Conservation (phyloP, 75 land plant species). For the Pinus taeda region DNA sequence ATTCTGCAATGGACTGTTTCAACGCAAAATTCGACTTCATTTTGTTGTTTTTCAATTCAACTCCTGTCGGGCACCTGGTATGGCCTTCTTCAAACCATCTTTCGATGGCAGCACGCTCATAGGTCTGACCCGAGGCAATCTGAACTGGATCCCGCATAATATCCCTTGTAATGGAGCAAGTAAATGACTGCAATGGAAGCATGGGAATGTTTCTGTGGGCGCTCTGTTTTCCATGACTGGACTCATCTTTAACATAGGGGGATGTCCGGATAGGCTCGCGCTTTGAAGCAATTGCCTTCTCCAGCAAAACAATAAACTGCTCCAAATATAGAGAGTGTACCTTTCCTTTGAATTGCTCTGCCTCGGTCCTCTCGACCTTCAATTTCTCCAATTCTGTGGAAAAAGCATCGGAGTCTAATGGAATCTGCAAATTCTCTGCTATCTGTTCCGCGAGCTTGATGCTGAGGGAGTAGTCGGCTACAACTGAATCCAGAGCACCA, state of each 20-base stretch:
- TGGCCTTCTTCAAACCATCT: slow-evolving; percentile 44
- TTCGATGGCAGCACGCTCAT: slow-evolving; percentile 43
- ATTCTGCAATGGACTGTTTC: slow-evolving; percentile 46
- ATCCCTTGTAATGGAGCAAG: slow-evolving; percentile 46
- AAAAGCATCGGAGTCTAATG: slow-evolving; percentile 17
- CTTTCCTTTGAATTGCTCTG: slow-evolving; percentile 19
- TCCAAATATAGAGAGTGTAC: slow-evolving; percentile 31
- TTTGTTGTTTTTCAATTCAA: slow-evolving; percentile 28
- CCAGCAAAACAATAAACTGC: slow-evolving; percentile 36
- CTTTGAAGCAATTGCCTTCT: slow-evolving; percentile 24
- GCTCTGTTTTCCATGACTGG: slow-evolving; percentile 3
- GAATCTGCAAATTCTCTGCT: slow-evolving; percentile 26
- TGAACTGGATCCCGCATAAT: slow-evolving; percentile 49
- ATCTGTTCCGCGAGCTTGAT: slow-evolving; percentile 30
- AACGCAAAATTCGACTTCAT: slow-evolving; percentile 44
- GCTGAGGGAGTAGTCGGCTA: slow-evolving; percentile 18
- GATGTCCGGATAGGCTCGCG: slow-evolving; percentile 1
- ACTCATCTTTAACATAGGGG: slow-evolving; percentile 5
- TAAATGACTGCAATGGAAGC: slow-evolving; percentile 36
- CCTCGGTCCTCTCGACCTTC: slow-evolving; percentile 19
- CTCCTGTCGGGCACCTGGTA: slow-evolving; percentile 40
- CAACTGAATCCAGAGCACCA: slow-evolving; percentile 26
- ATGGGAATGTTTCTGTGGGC: slow-evolving; percentile 22
- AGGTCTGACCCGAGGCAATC: slow-evolving; percentile 49
- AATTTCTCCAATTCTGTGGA: slow-evolving; percentile 22